A percentile compares a stretch with the other conserved stretches of the same genome.
phyloP scores from a whole-genome alignment of 2,329 filamentous ascomycete species.

The Didymella pomorum region DNA sequence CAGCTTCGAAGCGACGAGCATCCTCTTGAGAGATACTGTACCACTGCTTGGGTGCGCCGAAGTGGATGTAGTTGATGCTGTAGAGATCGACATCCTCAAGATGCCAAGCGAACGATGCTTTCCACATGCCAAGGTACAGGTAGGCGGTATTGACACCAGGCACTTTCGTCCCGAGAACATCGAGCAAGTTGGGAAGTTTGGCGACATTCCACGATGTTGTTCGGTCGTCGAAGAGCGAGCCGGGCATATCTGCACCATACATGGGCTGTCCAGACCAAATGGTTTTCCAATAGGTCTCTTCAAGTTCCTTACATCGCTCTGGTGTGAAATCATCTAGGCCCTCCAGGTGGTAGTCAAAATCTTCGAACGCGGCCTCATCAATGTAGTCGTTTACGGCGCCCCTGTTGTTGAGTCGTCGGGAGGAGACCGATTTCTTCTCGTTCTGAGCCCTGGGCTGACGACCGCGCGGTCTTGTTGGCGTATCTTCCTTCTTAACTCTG shows the following conservation, averaged over 20 bases:
- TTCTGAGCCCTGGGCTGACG: constrained; percentile 55
- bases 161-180: constrained; percentile 93
- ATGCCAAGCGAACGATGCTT: constrained; percentile 99
- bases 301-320: constrained; percentile 92
- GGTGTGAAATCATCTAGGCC: constrained; percentile 84
- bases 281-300: constrained; percentile 96
- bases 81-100: constrained; percentile 98
- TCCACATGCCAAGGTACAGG: constrained; percentile 99
- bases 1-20: constrained; percentile 87
- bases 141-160: constrained; percentile 98
- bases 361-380: constrained; percentile 88
- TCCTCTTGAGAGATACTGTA: constrained; percentile 98
- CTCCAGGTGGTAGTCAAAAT: constrained; percentile 89
- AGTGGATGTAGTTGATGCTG: constrained; percentile 99
- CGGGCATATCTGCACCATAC: constrained; percentile 96
- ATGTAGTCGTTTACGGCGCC: constrained; percentile 79
- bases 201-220: constrained; percentile 92
- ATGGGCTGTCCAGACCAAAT: constrained; percentile 93
- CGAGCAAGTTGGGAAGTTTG: constrained; percentile 89
- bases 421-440: constrained; percentile 75
- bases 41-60: constrained; percentile 98
- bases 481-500: constrained; percentile 49
- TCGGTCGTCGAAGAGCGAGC: constrained; percentile 88
- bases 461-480: constrained; percentile 64
- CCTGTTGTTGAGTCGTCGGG: constrained; percentile 84